Base-by-base conservation (phyloP, 75 land plant genomes). In the Adiantum capillusveneris region DNA sequence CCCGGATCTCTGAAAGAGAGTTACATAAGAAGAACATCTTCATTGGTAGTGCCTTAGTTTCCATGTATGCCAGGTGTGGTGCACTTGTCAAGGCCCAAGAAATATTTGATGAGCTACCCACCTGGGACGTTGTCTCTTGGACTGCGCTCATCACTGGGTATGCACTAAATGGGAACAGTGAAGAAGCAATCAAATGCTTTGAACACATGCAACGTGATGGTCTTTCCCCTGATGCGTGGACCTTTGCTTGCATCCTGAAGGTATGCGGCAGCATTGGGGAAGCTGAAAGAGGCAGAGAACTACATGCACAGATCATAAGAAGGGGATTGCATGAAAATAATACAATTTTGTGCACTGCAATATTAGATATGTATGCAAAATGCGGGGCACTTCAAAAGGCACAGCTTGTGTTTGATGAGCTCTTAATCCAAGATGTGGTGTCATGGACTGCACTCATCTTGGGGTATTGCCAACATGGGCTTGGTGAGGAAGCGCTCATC, bases 1-100 rank as follows among this genome's bases (percentile, higher is more conserved):
- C 55, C 37, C 65, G 67, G 67, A 76, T 79, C 9, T 25, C 71
- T 31, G 66, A 60, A 44, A 67, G 45, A 17, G 31, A 22, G 30
- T 75, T 48, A 18, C 21, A 31, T 42, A 74, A 65, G 44, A 41
- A 31, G 30, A 69, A 78, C 57, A 63, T 72, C 0, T 75, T 66
- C 57, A 66, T 79, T 25, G 73, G 71, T 7, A 79, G 72, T 65
- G 65, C 85, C 51, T 11, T 83, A 19, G 76, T 83, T 25, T 79
- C 75, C 44, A 57, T 68, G 44, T 83, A 83, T 66, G 79, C 76
- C 24, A 78, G 74, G 64, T 44, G 61, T 17, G 85, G 85, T 19
- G 65, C 56, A 25, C 67, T 83, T 50, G 61, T 29, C 25, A 75
- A 72, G 11, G 81, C 81, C 29, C 55, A 53, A 29, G 19, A 9